Conservation (phyloP, 345 rosid genomes). For the Hypericum androsaemum region DNA sequence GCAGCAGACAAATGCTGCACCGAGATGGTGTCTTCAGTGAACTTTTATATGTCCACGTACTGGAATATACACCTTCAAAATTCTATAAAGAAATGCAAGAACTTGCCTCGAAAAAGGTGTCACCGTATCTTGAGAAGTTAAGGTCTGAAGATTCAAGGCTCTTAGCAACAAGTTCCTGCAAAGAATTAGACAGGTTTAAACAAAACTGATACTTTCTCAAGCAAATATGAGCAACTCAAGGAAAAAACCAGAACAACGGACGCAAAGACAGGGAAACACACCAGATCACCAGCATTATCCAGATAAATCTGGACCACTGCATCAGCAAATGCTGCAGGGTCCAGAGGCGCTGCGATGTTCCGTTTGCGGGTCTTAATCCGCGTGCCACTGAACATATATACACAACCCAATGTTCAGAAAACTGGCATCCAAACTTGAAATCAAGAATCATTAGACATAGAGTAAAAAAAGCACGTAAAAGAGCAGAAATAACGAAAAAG, state of each 20-base stretch:
- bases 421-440: not conserved
- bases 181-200: not conserved
- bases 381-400: constrained; percentile 60
- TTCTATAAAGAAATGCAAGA: constrained; percentile 4
- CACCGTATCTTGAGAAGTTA: constrained; percentile 91
- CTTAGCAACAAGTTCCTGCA: constrained; percentile 87
- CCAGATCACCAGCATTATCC: constrained; percentile 99
- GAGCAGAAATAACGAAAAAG: not conserved
- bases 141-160: constrained; percentile 78
- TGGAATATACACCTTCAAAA: not conserved
- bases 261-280: constrained; percentile 16
- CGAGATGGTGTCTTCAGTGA: no score
- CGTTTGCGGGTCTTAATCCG: constrained; percentile 99
- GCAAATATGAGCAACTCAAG: not conserved
- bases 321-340: constrained; percentile 97
- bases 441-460: not conserved
- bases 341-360: constrained; percentile 92
- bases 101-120: constrained; percentile 68
- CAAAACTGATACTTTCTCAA: not conserved
- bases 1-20: no score
- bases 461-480: not conserved
- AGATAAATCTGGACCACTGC: constrained; percentile 93
- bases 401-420: not conserved
- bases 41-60: no score
- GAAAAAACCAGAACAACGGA: not conserved